Percentiles rank a stretch among this genome's conserved stretches.
phyloP scores from a whole-genome alignment of 805 yeast species.

The Pichia phayaonensis region DNA sequence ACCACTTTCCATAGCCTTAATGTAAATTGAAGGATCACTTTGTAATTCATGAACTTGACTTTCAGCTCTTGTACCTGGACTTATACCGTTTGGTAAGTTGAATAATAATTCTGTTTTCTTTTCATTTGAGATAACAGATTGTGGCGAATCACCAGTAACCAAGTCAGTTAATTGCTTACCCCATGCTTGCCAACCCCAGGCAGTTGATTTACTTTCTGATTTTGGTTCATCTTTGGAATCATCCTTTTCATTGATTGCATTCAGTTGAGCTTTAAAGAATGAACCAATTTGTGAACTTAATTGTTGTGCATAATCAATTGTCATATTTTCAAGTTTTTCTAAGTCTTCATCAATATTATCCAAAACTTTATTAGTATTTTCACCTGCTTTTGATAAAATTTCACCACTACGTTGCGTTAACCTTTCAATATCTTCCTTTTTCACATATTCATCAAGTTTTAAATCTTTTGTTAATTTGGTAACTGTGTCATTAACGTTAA shows the following conservation, averaged over 20 bases:
- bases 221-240: neutral
- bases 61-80: constrained; percentile 47
- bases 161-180: constrained; percentile 3
- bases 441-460: constrained; percentile 9
- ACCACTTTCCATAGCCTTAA: constrained; percentile 28
- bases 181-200: constrained; percentile 10
- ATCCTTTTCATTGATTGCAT: neutral
- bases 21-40: constrained; percentile 39
- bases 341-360: constrained; percentile 69
- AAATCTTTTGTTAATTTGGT: constrained; percentile 10
- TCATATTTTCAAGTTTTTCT: constrained; percentile 64
- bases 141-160: constrained; percentile 8
- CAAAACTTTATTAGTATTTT: constrained; percentile 52
- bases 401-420: constrained; percentile 21
- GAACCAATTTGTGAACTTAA: constrained; percentile 53
- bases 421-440: constrained; percentile 20
- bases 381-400: constrained; percentile 22
- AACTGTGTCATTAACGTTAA: constrained; percentile 8
- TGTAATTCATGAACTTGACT: constrained; percentile 53
- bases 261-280: constrained; percentile 30
- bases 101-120: constrained; percentile 36
- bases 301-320: constrained; percentile 51
- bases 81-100: constrained; percentile 35
- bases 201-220: constrained; percentile 9
- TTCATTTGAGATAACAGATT: constrained; percentile 17